phyloP scores from a whole-genome alignment of 169 alveolate genomes.

The Plasmodium reichenowi region DNA sequence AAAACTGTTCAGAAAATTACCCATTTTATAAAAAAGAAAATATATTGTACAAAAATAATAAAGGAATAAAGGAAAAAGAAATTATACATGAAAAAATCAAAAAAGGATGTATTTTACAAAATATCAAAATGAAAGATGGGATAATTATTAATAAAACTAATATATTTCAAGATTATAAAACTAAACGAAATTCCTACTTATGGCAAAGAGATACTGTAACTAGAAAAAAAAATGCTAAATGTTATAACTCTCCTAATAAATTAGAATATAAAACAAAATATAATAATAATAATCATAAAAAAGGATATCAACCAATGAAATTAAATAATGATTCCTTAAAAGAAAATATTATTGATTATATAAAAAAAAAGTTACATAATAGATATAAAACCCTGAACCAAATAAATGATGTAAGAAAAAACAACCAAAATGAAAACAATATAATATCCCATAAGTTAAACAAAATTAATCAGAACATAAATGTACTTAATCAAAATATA shows the following conservation, averaged over 20 bases:
- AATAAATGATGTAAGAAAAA: not conserved
- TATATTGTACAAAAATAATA: not conserved
- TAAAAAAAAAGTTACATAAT: conserved; percentile 17
- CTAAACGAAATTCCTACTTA: conserved; percentile 21
- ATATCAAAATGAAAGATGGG: not conserved
- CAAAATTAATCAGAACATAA: not conserved
- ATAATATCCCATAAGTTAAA: not conserved
- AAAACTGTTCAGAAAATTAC: not conserved
- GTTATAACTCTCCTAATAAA: not conserved
- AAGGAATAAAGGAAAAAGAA: not conserved
- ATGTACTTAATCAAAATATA: not conserved
- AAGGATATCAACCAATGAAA: not conserved
- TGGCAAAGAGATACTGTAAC: conserved; percentile 52
- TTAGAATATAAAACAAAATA: not conserved
- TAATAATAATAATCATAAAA: not conserved
- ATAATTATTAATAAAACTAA: not conserved
- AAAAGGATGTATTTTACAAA: not conserved
- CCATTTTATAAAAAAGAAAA: not conserved
- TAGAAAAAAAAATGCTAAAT: conserved; percentile 10
- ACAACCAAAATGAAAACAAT: not conserved
- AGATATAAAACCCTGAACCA: not conserved
- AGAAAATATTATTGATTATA: conserved; percentile 48
- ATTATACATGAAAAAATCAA: not conserved
- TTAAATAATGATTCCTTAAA: conserved; percentile 5
- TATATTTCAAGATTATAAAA: not conserved